phyloP scores from a whole-genome alignment of 176 grass and related monocot genomes.

The Themeda triandra region DNA sequence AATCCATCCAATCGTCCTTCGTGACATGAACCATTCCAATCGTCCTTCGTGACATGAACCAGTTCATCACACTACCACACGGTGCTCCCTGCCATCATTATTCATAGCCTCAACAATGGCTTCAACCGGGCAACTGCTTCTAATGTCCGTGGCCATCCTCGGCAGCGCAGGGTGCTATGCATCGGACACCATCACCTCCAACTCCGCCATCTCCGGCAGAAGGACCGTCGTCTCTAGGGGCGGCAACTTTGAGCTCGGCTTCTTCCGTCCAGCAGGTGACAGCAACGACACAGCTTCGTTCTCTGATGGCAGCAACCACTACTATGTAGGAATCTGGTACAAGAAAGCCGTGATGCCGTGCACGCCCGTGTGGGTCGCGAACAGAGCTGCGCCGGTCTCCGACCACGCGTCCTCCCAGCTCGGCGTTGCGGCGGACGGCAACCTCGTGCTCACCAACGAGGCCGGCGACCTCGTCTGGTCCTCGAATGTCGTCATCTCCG shows the following conservation, averaged over 20 bases:
- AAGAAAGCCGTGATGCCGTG: slow-evolving; percentile 13
- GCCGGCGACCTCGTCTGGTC: neutral
- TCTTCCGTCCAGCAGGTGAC: slow-evolving; percentile 32
- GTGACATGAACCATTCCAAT: no score
- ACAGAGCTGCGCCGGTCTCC: slow-evolving; percentile 39
- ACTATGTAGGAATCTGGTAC: slow-evolving; percentile 64
- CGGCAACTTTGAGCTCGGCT: slow-evolving; percentile 50
- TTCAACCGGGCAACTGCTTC: neutral
- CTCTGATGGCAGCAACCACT: neutral
- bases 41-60: no score
- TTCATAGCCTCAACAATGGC: neutral
- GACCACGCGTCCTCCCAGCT: slow-evolving; percentile 23
- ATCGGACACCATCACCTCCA: slow-evolving; percentile 10
- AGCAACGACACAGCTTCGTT: no score
- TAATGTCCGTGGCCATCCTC: neutral
- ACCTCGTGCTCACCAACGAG: slow-evolving; percentile 35
- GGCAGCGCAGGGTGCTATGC: neutral
- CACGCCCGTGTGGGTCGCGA: slow-evolving; percentile 54
- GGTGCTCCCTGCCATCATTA: no score
- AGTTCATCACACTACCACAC: no score
- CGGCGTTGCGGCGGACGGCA: slow-evolving; percentile 34
- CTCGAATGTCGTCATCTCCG: no score
- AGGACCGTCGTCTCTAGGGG: slow-evolving; percentile 16
- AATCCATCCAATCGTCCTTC: no score
- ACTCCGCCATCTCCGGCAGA: no score